Base-by-base conservation (phyloP, 1,284 basidiomycete genomes). In the Microbotryum violaceum region DNA sequence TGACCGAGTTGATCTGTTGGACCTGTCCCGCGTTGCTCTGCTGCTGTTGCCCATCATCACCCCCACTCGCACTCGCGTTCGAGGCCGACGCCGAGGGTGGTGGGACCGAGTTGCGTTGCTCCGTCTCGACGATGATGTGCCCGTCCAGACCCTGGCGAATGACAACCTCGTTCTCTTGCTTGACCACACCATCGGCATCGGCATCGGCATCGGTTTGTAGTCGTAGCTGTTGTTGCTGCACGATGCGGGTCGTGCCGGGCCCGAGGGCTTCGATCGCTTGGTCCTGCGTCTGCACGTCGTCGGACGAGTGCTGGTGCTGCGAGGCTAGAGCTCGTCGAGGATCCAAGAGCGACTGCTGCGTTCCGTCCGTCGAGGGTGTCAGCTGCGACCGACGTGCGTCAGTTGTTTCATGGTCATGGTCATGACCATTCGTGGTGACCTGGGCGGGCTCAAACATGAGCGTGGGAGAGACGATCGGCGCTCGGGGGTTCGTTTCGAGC, bases 271-370 rank as follows among this genome's bases (percentile, higher is more conserved):
- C 49, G 48, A 57, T 37, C 31, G 20, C 16, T 23, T 57, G 56
- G n/a, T 57, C 33, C 31, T 57, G 56, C 12, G 20, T n/a, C 16
- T 33, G 29, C 48, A 16, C 33, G 33, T 49, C 48, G 37, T 57
- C 56, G 20, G 18, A 18, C 49, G 56, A 49, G 49, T 44, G 56
- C 27, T 57, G 56, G 33, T 50, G 48, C 49, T 57, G 56, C 16
- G 47, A 16, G 8, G 56, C 56, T 16, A 57, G 56, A 12, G 56
- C 56, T 18, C 37, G 14, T 42, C 14, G 37, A 14, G 37, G 37
- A 18, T 18, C 37, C 16, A 42, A 18, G 12, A 42, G 12, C 12
- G 37, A 42, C 37, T 42, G 37, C 37, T 42, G 37, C 12, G 37
- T 42, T 42, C 4, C 37, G 16, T 42, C 16, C 9, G 37, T 6